Percentiles rank a stretch among this genome's conserved stretches.
These are phyloP conservation scores for Melampsora larici-populina DNA, from an alignment of 1,284 basidiomycete species.

Conservation along the genomic window DNA sequence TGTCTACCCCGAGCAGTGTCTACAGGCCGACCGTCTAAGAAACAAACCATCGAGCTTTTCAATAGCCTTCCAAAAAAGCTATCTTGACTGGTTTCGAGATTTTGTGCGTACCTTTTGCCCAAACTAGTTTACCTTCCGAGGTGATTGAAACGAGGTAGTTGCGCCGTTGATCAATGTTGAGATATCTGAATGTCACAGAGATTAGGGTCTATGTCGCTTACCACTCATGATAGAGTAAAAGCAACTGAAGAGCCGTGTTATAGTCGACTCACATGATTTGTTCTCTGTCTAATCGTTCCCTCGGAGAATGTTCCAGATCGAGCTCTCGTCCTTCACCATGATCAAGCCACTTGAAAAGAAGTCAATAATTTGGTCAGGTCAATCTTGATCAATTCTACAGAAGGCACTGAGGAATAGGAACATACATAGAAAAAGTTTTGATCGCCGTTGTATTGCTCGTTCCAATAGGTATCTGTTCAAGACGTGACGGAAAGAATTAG, in stretches of 20 bases:
- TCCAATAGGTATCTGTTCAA: slow-evolving; percentile 61
- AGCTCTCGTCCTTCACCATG: slow-evolving; percentile 66
- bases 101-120: slow-evolving; percentile 58
- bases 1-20: slow-evolving; percentile 52
- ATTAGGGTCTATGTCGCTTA: background rate
- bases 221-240: background rate
- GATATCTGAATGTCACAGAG: slow-evolving; percentile 57
- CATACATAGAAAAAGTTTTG: slow-evolving; percentile 73
- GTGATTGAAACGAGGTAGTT: slow-evolving; percentile 70
- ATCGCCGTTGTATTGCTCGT: slow-evolving; percentile 60
- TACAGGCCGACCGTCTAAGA: slow-evolving; percentile 60
- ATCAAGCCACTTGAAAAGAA: slow-evolving; percentile 63
- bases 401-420: slow-evolving; percentile 21
- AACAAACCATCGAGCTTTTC: background rate
- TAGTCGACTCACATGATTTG: slow-evolving; percentile 53
- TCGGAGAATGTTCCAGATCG: slow-evolving; percentile 65
- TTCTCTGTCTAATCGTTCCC: slow-evolving; percentile 68
- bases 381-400: background rate
- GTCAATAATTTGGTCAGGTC: background rate
- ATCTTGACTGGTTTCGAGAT: background rate
- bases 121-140: slow-evolving; percentile 65
- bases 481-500: background rate
- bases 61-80: background rate
- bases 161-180: slow-evolving; percentile 66
- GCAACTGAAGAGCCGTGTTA: slow-evolving; percentile 8